Conservation (phyloP, 1,284 basidiomycete species). For the Salmacisia buchloeana region DNA sequence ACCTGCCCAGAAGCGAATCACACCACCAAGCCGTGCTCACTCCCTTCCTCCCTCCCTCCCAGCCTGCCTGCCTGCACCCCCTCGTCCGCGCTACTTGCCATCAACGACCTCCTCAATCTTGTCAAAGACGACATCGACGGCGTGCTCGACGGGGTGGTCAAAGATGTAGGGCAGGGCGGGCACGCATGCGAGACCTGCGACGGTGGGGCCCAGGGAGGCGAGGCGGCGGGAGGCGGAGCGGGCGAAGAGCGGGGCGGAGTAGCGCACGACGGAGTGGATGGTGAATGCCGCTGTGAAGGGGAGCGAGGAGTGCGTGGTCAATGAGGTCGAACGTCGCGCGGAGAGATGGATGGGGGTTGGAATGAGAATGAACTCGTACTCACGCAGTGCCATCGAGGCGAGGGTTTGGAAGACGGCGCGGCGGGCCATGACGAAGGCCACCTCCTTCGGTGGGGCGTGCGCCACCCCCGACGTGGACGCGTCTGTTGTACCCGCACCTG, state of each 20-base stretch:
- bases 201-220: conserved; percentile 72
- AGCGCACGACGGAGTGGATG: conserved; percentile 52
- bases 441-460: conserved; percentile 20
- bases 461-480: no score
- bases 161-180: conserved; percentile 34
- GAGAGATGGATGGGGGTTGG: background rate
- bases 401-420: conserved; percentile 46
- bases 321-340: background rate
- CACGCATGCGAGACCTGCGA: conserved; percentile 59
- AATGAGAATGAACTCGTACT: background rate
- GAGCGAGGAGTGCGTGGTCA: background rate
- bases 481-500: no score
- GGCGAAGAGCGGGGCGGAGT: conserved; percentile 69
- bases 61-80: no score
- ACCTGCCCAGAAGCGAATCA: no score
- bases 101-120: conserved; percentile 51
- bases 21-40: no score
- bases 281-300: conserved; percentile 32
- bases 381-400: conserved; percentile 34
- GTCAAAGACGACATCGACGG: conserved; percentile 55
- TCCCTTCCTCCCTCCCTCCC: no score
- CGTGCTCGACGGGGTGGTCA: conserved; percentile 54
- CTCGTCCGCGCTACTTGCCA: no score
- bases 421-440: conserved; percentile 34
- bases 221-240: conserved; percentile 63